Evolutionary conservation across 2,329 filamentous ascomycete genomes (phyloP).

Genomic region (Apiospora hydei): DNA sequence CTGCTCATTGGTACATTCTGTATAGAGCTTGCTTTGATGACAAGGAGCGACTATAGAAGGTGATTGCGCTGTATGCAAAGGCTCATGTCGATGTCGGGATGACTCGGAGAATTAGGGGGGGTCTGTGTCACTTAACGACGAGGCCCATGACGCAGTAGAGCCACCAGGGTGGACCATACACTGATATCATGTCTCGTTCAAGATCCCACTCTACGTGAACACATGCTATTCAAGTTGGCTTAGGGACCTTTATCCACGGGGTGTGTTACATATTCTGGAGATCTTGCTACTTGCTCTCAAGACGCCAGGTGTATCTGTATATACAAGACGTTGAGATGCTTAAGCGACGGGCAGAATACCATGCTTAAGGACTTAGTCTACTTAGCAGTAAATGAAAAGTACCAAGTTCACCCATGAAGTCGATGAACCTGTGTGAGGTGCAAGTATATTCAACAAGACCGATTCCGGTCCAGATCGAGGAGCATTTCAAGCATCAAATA

Average conservation of each 20-base stretch:
- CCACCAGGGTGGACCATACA: too few relatives aligned
- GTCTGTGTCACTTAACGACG: background rate
- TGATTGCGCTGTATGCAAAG: background rate
- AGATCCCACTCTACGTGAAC: background rate
- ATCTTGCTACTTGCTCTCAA: background rate
- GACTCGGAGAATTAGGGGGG: background rate
- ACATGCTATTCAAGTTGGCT: background rate
- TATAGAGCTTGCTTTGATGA: too few relatives aligned
- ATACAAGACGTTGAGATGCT: background rate
- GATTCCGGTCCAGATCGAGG: background rate
- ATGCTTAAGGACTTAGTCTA: too few relatives aligned
- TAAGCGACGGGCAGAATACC: too few relatives aligned
- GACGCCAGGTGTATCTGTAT: background rate
- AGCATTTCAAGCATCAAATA: background rate
- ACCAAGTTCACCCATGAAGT: too few relatives aligned
- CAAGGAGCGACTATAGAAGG: too few relatives aligned
- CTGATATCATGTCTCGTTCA: background rate
- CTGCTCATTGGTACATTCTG: background rate
- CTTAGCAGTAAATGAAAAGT: too few relatives aligned
- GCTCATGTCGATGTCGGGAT: background rate
- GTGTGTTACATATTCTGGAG: background rate
- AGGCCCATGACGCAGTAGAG: background rate
- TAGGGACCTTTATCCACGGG: background rate
- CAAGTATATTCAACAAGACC: too few relatives aligned
- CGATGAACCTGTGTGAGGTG: too few relatives aligned